phyloP scores from a whole-genome alignment of 805 yeast species.

The Clavispora asparagi region DNA sequence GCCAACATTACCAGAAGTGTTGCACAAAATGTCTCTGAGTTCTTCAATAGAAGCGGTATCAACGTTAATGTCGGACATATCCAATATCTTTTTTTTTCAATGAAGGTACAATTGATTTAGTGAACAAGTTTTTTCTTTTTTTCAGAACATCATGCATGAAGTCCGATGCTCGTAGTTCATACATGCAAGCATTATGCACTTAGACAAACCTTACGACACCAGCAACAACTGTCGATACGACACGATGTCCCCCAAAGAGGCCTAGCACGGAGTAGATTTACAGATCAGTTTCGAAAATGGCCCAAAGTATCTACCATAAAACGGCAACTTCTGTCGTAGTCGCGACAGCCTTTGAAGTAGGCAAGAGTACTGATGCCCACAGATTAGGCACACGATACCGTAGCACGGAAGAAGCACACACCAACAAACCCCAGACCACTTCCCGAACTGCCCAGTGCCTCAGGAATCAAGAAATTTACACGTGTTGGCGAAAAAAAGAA shows the following conservation, averaged over 20 bases:
- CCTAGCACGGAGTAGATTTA: too few species aligned
- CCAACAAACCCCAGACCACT: too few species aligned
- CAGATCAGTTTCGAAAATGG: background rate
- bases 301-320: too few species aligned
- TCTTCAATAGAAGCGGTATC: constrained; percentile 51
- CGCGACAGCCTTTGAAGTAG: too few species aligned
- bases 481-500: too few species aligned
- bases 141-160: background rate
- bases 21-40: constrained; percentile 64
- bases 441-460: too few species aligned
- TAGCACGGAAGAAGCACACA: too few species aligned
- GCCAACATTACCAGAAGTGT: constrained; percentile 61
- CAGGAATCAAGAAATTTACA: too few species aligned
- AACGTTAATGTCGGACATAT: constrained; percentile 33
- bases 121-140: constrained; percentile 1
- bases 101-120: background rate
- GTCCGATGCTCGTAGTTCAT: background rate
- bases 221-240: too few species aligned
- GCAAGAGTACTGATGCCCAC: background rate
- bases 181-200: background rate
- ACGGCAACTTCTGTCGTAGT: too few species aligned
- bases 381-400: too few species aligned
- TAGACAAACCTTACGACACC: background rate
- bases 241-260: too few species aligned
- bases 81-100: background rate